phyloP scores from a whole-genome alignment of 225 moss, liverwort and hornwort species.

The Climacium dendroides region DNA sequence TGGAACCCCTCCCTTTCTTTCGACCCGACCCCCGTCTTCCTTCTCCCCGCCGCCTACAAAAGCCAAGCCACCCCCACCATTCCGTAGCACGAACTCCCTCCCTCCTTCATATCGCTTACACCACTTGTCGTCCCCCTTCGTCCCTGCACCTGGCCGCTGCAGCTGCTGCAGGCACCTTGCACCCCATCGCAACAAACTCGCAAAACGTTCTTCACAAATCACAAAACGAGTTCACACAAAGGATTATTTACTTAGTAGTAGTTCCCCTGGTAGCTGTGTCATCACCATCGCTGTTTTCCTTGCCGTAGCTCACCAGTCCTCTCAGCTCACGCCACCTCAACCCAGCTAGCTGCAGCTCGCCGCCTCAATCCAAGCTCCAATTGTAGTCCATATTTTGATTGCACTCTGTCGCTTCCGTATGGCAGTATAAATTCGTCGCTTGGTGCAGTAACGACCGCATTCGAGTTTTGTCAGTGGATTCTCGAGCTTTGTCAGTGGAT shows the following conservation, averaged over 20 bases:
- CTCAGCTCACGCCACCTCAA: not conserved
- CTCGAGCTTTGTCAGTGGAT: not conserved
- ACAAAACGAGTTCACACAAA: not conserved
- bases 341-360: not conserved
- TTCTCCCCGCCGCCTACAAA: not conserved
- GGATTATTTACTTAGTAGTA: not conserved
- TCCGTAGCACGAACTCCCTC: not conserved
- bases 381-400: not conserved
- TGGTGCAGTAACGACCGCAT: not conserved
- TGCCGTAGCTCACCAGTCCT: not conserved
- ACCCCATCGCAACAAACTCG: not conserved
- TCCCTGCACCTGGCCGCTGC: not conserved
- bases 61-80: not conserved
- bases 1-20: rapidly evolving
- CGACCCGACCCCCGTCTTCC: not conserved
- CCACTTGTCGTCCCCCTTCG: not conserved
- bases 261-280: not conserved
- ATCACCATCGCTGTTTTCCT: not conserved
- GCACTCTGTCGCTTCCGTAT: not conserved
- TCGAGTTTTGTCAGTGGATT: not conserved
- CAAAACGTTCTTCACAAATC: not conserved
- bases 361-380: not conserved
- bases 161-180: not conserved
- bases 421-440: not conserved
- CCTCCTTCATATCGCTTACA: not conserved